Conservation (phyloP, 139 green algal species). For the Mychonastes homosphaera region DNA sequence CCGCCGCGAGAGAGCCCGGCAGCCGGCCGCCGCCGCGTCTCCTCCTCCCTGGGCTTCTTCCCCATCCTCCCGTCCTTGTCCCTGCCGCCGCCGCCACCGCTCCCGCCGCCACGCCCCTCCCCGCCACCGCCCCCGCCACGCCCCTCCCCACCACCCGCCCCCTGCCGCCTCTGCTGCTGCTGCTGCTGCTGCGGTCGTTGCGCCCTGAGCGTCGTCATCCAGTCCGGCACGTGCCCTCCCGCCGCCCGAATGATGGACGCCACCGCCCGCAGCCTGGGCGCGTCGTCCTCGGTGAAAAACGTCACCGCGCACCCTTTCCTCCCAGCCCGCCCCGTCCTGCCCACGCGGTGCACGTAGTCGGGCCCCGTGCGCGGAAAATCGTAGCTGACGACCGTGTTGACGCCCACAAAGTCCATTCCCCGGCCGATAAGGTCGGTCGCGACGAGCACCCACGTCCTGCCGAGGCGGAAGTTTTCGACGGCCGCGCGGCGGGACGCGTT, state of each 20-base stretch:
- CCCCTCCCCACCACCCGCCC: no score
- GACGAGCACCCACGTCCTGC: conserved; percentile 81
- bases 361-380: conserved; percentile 75
- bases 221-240: conserved; percentile 50
- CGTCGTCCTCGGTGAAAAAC: conserved; percentile 78
- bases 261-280: conserved; percentile 48
- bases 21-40: no score
- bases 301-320: conserved; percentile 55
- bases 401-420: conserved; percentile 83
- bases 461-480: conserved; percentile 61
- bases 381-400: conserved; percentile 93
- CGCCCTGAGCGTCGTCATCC: no score
- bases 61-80: no score
- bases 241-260: conserved; percentile 54
- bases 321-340: conserved; percentile 58
- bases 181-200: no score
- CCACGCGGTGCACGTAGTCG: conserved; percentile 90
- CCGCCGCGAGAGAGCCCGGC: no score
- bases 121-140: no score
- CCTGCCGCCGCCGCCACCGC: no score
- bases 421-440: conserved; percentile 86
- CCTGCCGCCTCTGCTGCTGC: no score
- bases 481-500: conserved; percentile 47
- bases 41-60: no score
- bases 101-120: no score